Evolutionary conservation across 306 rosid genomes (phyloP), one percentile per base, ranked within the genome.

Genomic region (Phaseolus lunatus): DNA sequence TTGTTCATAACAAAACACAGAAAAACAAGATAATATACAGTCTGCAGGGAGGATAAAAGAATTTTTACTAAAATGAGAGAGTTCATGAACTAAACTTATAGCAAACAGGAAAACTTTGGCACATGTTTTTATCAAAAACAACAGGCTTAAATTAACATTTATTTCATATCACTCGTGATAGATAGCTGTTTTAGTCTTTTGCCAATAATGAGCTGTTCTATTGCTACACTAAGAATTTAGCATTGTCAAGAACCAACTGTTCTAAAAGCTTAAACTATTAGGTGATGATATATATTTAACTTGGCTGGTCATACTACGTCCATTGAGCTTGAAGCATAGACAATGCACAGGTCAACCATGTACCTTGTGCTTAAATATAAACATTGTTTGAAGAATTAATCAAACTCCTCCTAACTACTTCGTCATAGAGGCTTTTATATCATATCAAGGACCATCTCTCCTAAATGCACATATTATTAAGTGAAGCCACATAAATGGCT

Each of bases 11-110:
- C 23, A 64, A 18, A 33, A 33, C 20, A 14, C 9, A 50, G 47
- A 70, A 70, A 18, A 70, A 69, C 4, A n/a, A 71, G 49, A 50
- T 49, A 50, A 29, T 50, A 48, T 50, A 70, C 75, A 70, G 4
- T n/a, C 29, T 50, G 27, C 45, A 18, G 62, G 62, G 11, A 70
- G 19, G 48, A n/a, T 9, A 49, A 31, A 49, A 70, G 20, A 27
- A 7, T 27, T 41, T 70, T 31, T 20, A 20, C 61, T 18, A 12
- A 6, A 70, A 19, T 59, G 41, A 63, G 68, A 31, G 2, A 70
- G 27, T 24, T 27, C 61, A 57, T 27, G 23, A 58, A 16, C 35
- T 70, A 33, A 58, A 70, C n/a, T 78, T 19, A 35, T 37, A 33
- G 11, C 63, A 47, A 69, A 49, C 33, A 27, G 11, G 7, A 29